Base-by-base conservation (phyloP, 139 green algal species). In the Trebouxia sp. region DNA sequence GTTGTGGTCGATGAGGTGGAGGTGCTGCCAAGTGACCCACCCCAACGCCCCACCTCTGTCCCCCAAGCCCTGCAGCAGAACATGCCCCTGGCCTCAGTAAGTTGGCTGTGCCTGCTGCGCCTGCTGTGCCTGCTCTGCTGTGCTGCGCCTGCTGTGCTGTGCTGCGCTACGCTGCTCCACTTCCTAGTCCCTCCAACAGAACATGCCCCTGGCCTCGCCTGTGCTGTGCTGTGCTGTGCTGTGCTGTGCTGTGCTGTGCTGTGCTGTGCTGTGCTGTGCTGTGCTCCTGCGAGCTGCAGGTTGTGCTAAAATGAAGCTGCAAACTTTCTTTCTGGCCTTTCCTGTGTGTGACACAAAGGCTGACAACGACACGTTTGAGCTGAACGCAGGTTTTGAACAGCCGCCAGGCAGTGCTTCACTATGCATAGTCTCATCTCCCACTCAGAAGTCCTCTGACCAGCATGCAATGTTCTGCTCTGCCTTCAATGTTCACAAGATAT, bases 71-170 rank as follows among this genome's bases (percentile, higher is more conserved):
- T 95, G 82, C 91, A 95, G 85, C 91, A 94, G 80, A 84, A 81
- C 51, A 94, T 95, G 91, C 91, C 91, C 2, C 81, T 95, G 38
- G 88, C 88, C 3, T 83, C 88, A 22, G 86, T 95, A 65, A 83
- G 69, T 55, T 92, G 35, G 84, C 87, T 78, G 67, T 92, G 55
- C 91, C 92, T 37, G 84, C 90, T n/a, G n/a, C 32, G 9, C 9
- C 15, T 45, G 32, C 62, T n/a, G 14, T 24, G 28, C 0, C 8
- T 8, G 15, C 14, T 43, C 10, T 30, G 32, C 55, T 43, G 62
- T 22, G 6, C 28, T 72, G 32, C n/a, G n/a, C 15, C 15, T 65
- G 55, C 26, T 65, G n/a, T n/a, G 55, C 24, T 65, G 14, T 65
- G 55, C 55, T 35, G n/a, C 47, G 9, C 26, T 26, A 38, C n/a